Evolutionary conservation across 106 monocot species (phyloP), one percentile per base, ranked within the genome.

Genomic region (Apostasia ramifera): DNA sequence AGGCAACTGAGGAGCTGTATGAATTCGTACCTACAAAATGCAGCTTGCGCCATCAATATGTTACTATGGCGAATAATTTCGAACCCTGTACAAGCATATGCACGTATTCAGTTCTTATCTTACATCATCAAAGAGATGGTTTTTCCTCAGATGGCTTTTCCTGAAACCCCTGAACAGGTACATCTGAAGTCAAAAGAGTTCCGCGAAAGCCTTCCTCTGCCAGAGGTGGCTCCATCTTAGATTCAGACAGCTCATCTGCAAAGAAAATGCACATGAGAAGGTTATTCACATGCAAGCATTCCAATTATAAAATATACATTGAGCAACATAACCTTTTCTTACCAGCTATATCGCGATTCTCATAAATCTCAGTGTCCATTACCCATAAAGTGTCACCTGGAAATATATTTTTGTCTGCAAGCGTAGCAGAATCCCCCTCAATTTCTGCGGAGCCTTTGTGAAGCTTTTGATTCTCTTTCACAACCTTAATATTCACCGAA

Each of bases 331-430:
- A 50, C 2, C 9, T 11, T 10, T 2, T 43, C 41, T 44, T 77
- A 93, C 98, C 98, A 70, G 84, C 98, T 81, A 98, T 98, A 74
- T 98, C 93, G 44, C 98, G 98, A 66, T 93, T 90, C 70, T 98
- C 98, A 66, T 90, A 67, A 39, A 93, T 83, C 79, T 89, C 93
- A 41, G 86, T 80, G 58, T 98, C 93, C 52, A 61, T 74, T 7
- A 98, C 87, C 98, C 98, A 98, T 57, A 98, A 74, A 73, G 85
- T 78, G 72, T 98, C 98, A 59, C 90, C 93, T 40, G 98, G 87
- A 78, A 93, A 98, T 67, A 98, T 88, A 71, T 82, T 85, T 72
- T 98, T 98, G 63, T 98, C 98, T 5, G 98, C 98, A 67, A 98
- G 87, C 66, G 87, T 98, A 76, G 86, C 87, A 70, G 65, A 78